Evolutionary conservation across 2,329 filamentous ascomycete genomes (phyloP).

Genomic region (Xylariaceae sp.): DNA sequence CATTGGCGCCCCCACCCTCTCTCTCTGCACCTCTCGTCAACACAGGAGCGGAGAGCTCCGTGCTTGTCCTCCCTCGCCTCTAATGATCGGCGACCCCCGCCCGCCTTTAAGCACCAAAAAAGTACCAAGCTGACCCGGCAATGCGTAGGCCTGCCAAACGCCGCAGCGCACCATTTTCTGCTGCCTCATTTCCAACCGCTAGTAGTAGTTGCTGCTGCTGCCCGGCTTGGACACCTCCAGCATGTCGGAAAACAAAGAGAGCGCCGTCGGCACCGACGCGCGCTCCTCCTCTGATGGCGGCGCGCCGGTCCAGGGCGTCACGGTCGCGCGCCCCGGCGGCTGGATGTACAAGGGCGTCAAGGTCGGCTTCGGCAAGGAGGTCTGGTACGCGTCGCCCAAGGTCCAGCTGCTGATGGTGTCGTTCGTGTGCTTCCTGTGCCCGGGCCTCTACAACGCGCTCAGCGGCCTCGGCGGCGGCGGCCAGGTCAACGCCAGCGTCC

Average conservation of each 20-base stretch:
- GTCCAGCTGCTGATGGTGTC: constrained; percentile 65
- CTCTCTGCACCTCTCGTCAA: too few relatives aligned
- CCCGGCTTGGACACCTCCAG: neutral
- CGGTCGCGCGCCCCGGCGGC: constrained; percentile 33
- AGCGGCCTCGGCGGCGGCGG: constrained; percentile 59
- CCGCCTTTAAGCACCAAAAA: too few relatives aligned
- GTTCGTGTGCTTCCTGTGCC: constrained; percentile 64
- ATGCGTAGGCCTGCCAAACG: too few relatives aligned
- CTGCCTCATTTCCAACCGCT: too few relatives aligned
- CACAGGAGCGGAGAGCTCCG: too few relatives aligned
- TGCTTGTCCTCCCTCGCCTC: too few relatives aligned
- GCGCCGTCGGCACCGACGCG: neutral
- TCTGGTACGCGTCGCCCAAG: constrained; percentile 69
- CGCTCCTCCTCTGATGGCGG: neutral
- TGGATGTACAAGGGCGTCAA: constrained; percentile 63
- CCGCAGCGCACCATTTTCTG: too few relatives aligned
- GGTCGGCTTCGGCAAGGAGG: constrained; percentile 42
- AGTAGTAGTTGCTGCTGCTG: too few relatives aligned
- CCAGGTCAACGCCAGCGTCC: constrained; percentile 44
- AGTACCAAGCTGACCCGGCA: too few relatives aligned
- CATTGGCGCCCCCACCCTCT: too few relatives aligned
- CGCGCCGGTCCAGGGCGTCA: neutral
- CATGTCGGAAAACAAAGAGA: neutral
- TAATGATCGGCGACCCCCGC: too few relatives aligned
- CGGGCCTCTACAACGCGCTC: constrained; percentile 66